These are phyloP conservation scores for Fusarium subglutinans DNA, from an alignment of 2,329 filamentous ascomycete genomes.

Conservation along the genomic window DNA sequence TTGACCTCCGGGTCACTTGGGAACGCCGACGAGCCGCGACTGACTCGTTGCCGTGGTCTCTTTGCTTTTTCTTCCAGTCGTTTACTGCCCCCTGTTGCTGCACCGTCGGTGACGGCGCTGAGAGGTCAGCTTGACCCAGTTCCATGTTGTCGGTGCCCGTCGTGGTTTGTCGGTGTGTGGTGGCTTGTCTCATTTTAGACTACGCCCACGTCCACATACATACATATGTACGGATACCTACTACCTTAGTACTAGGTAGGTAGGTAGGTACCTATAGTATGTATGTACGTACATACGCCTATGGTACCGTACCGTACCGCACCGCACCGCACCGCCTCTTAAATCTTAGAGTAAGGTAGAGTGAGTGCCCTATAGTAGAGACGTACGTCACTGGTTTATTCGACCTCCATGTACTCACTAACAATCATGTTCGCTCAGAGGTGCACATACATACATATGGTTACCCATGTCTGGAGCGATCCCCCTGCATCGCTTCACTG, in stretches of 20 bases:
- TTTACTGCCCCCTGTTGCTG: constrained; percentile 2
- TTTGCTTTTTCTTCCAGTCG: constrained; percentile 22
- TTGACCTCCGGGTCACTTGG: background rate
- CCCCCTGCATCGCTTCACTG: constrained; percentile 17
- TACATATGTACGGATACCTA: too few species aligned
- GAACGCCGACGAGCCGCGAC: constrained; percentile 4
- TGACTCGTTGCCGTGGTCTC: constrained; percentile 32
- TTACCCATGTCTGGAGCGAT: background rate
- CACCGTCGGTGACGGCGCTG: constrained; percentile 6
- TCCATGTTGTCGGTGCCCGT: constrained; percentile 45
- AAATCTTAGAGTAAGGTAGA: background rate
- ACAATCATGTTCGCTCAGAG: background rate
- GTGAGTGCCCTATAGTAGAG: background rate
- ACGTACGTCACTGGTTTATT: background rate
- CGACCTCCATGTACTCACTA: background rate
- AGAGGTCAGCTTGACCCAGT: constrained; percentile 42
- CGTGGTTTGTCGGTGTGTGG: constrained; percentile 31
- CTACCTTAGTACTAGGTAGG: too few species aligned
- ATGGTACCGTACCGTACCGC: background rate
- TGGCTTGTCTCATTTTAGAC: constrained; percentile 20
- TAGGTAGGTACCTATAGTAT: too few species aligned
- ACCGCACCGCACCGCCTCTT: background rate
- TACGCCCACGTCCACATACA: background rate
- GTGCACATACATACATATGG: too few species aligned
- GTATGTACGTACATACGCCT: background rate